phyloP scores from a whole-genome alignment of 2,329 filamentous ascomycete genomes.

The Cladobotryum mycophilum region DNA sequence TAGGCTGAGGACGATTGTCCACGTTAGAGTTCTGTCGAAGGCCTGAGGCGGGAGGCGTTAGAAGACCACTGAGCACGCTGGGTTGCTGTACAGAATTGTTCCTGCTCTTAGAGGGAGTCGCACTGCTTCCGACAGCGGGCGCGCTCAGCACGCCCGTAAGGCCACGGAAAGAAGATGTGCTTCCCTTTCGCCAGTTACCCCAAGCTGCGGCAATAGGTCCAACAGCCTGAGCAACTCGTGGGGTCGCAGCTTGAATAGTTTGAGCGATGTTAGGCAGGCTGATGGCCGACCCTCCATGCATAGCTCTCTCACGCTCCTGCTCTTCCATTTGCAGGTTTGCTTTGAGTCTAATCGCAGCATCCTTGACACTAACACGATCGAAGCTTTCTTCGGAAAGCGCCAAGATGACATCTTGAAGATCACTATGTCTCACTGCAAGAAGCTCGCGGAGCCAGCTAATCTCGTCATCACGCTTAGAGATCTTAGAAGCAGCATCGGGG shows the following conservation, averaged over 20 bases:
- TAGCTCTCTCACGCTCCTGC: slow-evolving; percentile 82
- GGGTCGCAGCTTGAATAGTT: slow-evolving; percentile 70
- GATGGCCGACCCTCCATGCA: slow-evolving; percentile 61
- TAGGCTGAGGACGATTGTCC: slow-evolving; percentile 43
- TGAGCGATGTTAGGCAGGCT: slow-evolving; percentile 71
- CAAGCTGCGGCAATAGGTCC: slow-evolving; percentile 81
- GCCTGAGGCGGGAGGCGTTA: slow-evolving; percentile 82
- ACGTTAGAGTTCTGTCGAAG: slow-evolving; percentile 54
- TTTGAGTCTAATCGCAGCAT: slow-evolving; percentile 86
- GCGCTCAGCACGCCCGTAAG: slow-evolving; percentile 43
- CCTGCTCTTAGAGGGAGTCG: slow-evolving; percentile 58
- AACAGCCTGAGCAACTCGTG: slow-evolving; percentile 77
- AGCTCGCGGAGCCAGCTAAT: slow-evolving; percentile 93
- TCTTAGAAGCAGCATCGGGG: slow-evolving; percentile 70
- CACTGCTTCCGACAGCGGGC: slow-evolving; percentile 33
- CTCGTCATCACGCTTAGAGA: slow-evolving; percentile 88
- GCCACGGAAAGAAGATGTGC: slow-evolving; percentile 43
- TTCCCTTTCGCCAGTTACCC: slow-evolving; percentile 82
- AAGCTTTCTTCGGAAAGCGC: slow-evolving; percentile 69
- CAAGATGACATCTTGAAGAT: slow-evolving; percentile 85
- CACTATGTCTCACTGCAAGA: slow-evolving; percentile 80
- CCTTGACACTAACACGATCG: slow-evolving; percentile 72
- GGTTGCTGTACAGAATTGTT: slow-evolving; percentile 46
- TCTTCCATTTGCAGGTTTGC: slow-evolving; percentile 98
- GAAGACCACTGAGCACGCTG: slow-evolving; percentile 66